Base-by-base conservation (phyloP, 352 stramenopile genomes). In the Blastocystis sp. region DNA sequence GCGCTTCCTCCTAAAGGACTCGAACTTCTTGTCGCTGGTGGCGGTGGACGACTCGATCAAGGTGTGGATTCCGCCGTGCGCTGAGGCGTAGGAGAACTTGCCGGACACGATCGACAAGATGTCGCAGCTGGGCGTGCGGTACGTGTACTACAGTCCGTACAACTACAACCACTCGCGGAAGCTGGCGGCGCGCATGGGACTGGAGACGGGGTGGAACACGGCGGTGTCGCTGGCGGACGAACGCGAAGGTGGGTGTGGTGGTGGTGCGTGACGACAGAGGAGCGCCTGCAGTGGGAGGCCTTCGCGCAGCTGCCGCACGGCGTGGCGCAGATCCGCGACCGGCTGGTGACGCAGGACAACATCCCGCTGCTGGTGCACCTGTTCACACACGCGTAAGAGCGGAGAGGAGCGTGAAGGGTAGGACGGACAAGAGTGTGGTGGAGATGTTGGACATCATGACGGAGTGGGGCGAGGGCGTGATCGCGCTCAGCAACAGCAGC, bases 121-220 rank as follows among this genome's bases (percentile, higher is more conserved):
- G 37, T 95, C 95, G 65, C 93, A 95, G 51, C 95, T 96, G 29
- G 97, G 97, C 19, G 96, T 99, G 62, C 94, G 96, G 24, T 98
- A 98, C 92, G 96, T 99, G 69, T 99, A 99, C 90, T 99, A 99
- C 91, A 98, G 95, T n/a, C 96, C 97, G n/a, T 93, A 97, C 62
- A 99, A 99, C 88, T 98, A 98, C 95, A 93, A 96, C 9, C 93
- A 97, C 12, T 98, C 95, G 71, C 98, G 98, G 91, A 93, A 98
- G 51, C 91, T 99, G 26, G 97, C 96, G 0, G 95, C 98, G 91
- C 98, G 98, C 91, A 98, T 99, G 96, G 96, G 97, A 62, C 98
- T 99, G 41, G 96, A 99, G 91, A 98, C 97, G 2, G 96, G 97
- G 59, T 99, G 96, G 96, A 99, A 99, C 92, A 98, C 96, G 88